Percentiles rank a stretch among this genome's conserved stretches.
Evolutionary conservation across 208 protist genomes (phyloP).

Genomic region (Phytomonas francai): DNA sequence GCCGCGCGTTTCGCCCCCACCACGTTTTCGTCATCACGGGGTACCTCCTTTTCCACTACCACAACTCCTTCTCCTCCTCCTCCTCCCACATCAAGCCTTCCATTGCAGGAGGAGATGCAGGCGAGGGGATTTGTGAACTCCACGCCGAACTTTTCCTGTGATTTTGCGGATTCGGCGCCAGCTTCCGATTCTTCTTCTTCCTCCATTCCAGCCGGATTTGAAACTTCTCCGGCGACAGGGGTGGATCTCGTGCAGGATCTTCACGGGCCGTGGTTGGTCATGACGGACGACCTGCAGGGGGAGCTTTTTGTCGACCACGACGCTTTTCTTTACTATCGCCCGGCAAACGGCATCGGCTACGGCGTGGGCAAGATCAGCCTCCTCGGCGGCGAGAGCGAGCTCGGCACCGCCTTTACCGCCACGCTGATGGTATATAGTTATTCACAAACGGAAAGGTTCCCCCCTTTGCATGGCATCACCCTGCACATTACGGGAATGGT

Average conservation of each 20-base stretch:
- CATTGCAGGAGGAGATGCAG: conserved; percentile 16
- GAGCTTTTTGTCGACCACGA: conserved; percentile 87
- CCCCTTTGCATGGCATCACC: conserved; percentile 26
- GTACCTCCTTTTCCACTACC: conserved; percentile 10
- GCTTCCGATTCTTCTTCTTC: conserved; percentile 11
- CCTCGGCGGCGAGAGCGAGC: conserved; percentile 16
- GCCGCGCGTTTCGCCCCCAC: too few relatives aligned
- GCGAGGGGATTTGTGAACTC: conserved; percentile 47
- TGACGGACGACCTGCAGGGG: conserved; percentile 79
- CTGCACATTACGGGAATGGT: conserved; percentile 63
- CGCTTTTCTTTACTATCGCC: conserved; percentile 73
- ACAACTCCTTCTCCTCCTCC: background rate
- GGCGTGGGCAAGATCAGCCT: conserved; percentile 68
- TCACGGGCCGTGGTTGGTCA: conserved; percentile 81
- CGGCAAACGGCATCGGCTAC: conserved; percentile 79
- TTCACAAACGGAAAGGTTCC: conserved; percentile 29
- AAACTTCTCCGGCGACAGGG: conserved; percentile 37
- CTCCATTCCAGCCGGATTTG: conserved; percentile 39
- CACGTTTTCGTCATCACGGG: too few relatives aligned
- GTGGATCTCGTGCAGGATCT: conserved; percentile 62
- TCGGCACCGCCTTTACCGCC: conserved; percentile 63
- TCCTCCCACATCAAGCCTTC: background rate
- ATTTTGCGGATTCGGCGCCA: conserved; percentile 24
- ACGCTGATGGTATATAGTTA: conserved; percentile 78
- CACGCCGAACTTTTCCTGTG: conserved; percentile 67